Evolutionary conservation across 345 rosid genomes (phyloP), one percentile per base, ranked within the genome.

Genomic region (Camelina neglecta): DNA sequence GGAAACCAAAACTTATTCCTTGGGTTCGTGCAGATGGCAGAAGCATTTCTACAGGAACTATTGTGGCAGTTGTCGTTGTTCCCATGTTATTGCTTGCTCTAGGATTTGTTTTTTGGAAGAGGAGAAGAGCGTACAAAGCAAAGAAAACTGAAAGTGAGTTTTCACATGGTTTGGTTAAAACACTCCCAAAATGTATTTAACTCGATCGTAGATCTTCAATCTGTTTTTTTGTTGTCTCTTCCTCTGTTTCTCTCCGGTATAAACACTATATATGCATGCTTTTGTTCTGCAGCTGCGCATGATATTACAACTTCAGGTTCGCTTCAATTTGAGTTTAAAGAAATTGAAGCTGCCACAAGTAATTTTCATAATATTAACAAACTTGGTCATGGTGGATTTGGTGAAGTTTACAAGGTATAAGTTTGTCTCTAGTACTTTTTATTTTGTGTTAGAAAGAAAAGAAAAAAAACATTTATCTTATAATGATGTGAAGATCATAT

Each of bases 301-400:
- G 83, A 82, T 5, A 78, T 82, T 16, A 51, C 76, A 16, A 60
- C 58, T 49, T 69, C 44, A 58, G 88, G 85, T 33, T 82, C 85
- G 15, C 75, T 87, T 65, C 87, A 86, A n/a, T 79, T 65, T 11
- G 86, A 81, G 50, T 71, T 84, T 2, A 57, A 23, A 9, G 69
- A 77, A 11, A 79, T 89, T 41, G 67, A 80, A 84, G 74, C 56
- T n/a, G 88, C 92, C 1, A 85, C 90, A 26, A 53, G 79, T 12
- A 62, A 79, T 8, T 88, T 90, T 75, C 73, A 86, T 3, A 54
- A 3, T 2, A 48, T 31, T 15, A 85, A 87, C 64, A 85, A 81
- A 72, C 77, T 88, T 26, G 96, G 93, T n/a, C 81, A 64, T 72
- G 96, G 96, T 21, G 96, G 93, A 36, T 88, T 86, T 60, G 88